A percentile compares a stretch with the other conserved stretches of the same genome.
These are phyloP conservation scores for Pichia cactophila DNA, from an alignment of 1,139 yeast species.

Conservation along the genomic window DNA sequence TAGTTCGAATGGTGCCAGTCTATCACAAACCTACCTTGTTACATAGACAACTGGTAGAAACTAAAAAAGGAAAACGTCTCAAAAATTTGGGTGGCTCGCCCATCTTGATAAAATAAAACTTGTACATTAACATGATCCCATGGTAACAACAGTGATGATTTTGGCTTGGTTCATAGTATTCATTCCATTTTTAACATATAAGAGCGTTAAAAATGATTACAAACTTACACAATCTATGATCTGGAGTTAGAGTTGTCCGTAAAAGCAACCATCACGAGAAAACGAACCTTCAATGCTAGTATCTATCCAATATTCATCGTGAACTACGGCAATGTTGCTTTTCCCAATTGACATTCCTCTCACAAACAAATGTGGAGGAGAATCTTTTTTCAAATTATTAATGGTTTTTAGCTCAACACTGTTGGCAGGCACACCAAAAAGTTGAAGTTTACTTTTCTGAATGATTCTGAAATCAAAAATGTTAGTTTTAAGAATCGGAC, in stretches of 20 bases:
- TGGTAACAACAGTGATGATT: too few species aligned
- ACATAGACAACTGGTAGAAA: too few species aligned
- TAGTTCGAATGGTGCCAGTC: background rate
- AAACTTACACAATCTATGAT: background rate
- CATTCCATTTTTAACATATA: too few species aligned
- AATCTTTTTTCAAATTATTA: conserved; percentile 29
- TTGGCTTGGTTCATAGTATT: too few species aligned
- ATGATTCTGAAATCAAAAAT: conserved; percentile 52
- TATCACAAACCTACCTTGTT: background rate
- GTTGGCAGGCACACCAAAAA: conserved; percentile 43
- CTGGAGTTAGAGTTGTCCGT: conserved; percentile 18
- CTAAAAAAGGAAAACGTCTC: background rate
- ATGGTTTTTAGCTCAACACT: conserved; percentile 43
- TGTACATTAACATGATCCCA: too few species aligned
- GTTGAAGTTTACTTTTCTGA: conserved; percentile 16
- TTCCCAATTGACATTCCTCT: conserved; percentile 67
- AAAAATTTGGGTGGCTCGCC: background rate
- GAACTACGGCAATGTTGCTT: conserved; percentile 20
- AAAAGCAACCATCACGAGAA: conserved; percentile 72
- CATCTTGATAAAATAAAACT: too few species aligned
- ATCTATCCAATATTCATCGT: conserved; percentile 48
- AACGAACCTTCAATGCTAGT: conserved; percentile 49
- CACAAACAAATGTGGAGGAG: conserved; percentile 44
- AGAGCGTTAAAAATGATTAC: too few species aligned
- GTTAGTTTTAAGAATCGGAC: conserved; percentile 54